Evolutionary conservation across 371 early-diverging fungal species (phyloP).

Genomic region (Gilbertella persicaria): DNA sequence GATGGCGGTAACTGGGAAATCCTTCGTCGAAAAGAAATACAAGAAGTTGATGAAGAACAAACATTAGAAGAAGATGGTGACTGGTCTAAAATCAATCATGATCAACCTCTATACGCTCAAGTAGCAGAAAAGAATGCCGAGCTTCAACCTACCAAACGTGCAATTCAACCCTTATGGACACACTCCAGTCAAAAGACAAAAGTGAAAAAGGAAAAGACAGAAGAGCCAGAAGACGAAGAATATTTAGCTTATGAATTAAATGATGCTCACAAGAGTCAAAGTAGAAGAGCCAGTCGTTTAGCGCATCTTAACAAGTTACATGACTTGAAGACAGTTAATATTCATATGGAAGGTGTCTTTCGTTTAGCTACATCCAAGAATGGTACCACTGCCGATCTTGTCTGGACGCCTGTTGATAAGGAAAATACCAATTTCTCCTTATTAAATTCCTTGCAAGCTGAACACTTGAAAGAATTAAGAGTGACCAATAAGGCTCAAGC

Average conservation of each 20-base stretch:
- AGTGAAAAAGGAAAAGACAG: background rate
- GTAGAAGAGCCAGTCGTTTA: background rate
- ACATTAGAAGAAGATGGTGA: background rate
- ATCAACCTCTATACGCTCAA: background rate
- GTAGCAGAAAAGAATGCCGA: conserved; percentile 4
- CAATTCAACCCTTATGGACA: conserved; percentile 5
- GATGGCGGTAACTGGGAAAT: conserved; percentile 4
- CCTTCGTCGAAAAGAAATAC: conserved; percentile 1
- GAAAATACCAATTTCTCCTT: no score
- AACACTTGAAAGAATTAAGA: background rate
- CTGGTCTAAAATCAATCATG: conserved; percentile 1
- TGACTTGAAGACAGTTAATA: background rate
- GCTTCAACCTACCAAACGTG: background rate
- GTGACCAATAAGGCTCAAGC: background rate
- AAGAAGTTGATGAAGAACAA: background rate
- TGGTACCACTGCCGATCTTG: background rate
- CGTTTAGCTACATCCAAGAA: background rate
- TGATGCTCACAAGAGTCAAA: background rate
- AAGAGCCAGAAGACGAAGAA: background rate
- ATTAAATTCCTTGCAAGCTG: background rate
- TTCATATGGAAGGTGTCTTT: conserved; percentile 3
- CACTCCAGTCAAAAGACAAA: background rate
- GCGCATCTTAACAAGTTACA: background rate
- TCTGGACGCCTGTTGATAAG: background rate
- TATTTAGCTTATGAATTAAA: background rate